Conservation (phyloP, 108 stramenopile genomes). For the Stephanodiscus minutulus region DNA sequence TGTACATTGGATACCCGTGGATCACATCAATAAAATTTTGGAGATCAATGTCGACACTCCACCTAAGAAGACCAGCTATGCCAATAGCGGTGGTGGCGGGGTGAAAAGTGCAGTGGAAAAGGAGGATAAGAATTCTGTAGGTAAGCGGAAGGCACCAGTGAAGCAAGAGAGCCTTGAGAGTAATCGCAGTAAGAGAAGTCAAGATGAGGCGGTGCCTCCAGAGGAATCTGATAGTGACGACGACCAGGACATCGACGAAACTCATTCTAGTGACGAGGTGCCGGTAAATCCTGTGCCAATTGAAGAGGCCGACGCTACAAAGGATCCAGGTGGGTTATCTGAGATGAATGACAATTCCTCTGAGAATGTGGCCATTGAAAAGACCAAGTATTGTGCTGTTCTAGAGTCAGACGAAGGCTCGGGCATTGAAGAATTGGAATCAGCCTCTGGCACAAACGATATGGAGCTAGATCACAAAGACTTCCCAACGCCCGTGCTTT, state of each 20-base stretch:
- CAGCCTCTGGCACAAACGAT: background rate
- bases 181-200: background rate
- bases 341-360: background rate
- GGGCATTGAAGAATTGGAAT: conserved; percentile 5
- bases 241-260: background rate
- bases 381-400: background rate
- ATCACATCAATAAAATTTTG: conserved; percentile 41
- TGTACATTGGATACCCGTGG: conserved; percentile 49
- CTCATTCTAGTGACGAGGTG: background rate
- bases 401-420: background rate
- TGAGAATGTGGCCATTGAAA: background rate
- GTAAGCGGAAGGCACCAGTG: conserved; percentile 21
- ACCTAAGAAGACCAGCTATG: conserved; percentile 4
- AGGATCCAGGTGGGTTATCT: background rate
- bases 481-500: background rate
- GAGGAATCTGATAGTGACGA: background rate
- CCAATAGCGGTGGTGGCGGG: background rate
- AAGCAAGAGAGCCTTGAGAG: background rate
- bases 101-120: conserved; percentile 3
- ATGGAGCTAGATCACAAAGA: background rate
- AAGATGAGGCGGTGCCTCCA: background rate
- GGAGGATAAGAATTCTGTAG: conserved; percentile 11
- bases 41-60: conserved; percentile 20
- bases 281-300: background rate
- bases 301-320: background rate